A percentile compares a stretch with the other conserved stretches of the same genome.
phyloP scores from a whole-genome alignment of 208 protist species.

The Leishmania arabica region DNA sequence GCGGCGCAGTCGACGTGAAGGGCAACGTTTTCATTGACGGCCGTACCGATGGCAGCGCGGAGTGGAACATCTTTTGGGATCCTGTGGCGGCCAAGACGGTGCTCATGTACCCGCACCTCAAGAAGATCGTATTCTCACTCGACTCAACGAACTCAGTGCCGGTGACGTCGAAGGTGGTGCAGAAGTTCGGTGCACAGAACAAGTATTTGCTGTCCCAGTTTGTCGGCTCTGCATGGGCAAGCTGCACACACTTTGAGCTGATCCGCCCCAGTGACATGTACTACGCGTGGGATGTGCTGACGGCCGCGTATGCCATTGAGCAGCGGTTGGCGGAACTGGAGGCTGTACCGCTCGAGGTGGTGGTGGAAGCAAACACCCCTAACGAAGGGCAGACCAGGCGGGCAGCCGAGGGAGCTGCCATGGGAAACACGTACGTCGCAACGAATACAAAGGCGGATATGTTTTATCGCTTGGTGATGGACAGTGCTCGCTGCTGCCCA shows the following conservation, averaged over 20 bases:
- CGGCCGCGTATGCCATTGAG: constrained; percentile 80
- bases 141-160: constrained; percentile 88
- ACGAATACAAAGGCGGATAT: constrained; percentile 55
- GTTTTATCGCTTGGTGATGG: constrained; percentile 71
- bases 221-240: constrained; percentile 79
- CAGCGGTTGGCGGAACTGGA: constrained; percentile 47
- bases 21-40: constrained; percentile 84
- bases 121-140: constrained; percentile 78
- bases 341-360: constrained; percentile 57
- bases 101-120: constrained; percentile 53
- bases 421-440: constrained; percentile 45
- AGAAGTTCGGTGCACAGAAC: constrained; percentile 81
- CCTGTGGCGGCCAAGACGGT: constrained; percentile 70
- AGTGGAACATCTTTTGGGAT: constrained; percentile 94
- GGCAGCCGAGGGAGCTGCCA: not conserved
- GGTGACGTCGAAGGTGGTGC: constrained; percentile 65
- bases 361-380: constrained; percentile 31
- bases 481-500: constrained; percentile 42
- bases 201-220: constrained; percentile 84
- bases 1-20: constrained; percentile 77
- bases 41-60: constrained; percentile 75
- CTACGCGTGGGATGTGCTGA: constrained; percentile 91
- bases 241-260: constrained; percentile 75
- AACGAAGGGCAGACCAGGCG: constrained; percentile 65
- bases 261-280: constrained; percentile 73